These are phyloP conservation scores for Pholiota conissans DNA, from an alignment of 768 basidiomycete species.

Conservation along the genomic window DNA sequence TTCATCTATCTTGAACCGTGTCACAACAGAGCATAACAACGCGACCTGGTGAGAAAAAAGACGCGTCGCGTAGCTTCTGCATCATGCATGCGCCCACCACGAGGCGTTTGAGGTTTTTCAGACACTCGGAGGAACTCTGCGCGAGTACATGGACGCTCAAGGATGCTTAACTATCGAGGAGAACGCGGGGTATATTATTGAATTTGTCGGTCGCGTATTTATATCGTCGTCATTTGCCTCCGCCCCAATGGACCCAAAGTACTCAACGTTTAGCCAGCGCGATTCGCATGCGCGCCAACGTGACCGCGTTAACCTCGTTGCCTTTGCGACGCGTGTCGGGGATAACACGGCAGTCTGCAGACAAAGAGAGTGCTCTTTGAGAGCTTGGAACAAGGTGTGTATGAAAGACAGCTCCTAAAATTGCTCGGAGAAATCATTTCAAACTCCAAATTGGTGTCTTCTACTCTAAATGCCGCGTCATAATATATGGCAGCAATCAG, in stretches of 20 bases:
- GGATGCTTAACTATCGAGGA: background rate
- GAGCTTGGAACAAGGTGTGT: no score
- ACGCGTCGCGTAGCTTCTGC: slow-evolving; percentile 24
- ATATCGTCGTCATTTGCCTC: slow-evolving; percentile 2
- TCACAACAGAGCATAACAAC: slow-evolving; percentile 41
- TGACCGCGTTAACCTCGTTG: background rate
- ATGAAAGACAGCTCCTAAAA: no score
- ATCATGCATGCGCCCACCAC: slow-evolving; percentile 23
- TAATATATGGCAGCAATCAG: no score
- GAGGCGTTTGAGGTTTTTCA: slow-evolving; percentile 7
- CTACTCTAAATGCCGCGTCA: no score
- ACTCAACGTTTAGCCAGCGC: background rate
- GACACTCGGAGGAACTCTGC: no score
- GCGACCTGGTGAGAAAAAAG: slow-evolving; percentile 33
- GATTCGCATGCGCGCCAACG: background rate
- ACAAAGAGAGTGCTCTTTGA: no score
- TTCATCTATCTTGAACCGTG: slow-evolving; percentile 34
- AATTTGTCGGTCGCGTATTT: background rate
- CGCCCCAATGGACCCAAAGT: no score
- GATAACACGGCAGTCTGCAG: no score
- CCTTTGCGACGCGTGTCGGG: no score
- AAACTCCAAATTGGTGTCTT: no score
- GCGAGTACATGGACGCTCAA: no score
- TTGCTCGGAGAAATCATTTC: no score
- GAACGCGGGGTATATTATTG: background rate